A percentile compares a stretch with the other conserved stretches of the same genome.
phyloP scores from a whole-genome alignment of 805 yeast genomes.

The Saturnispora sanitii region DNA sequence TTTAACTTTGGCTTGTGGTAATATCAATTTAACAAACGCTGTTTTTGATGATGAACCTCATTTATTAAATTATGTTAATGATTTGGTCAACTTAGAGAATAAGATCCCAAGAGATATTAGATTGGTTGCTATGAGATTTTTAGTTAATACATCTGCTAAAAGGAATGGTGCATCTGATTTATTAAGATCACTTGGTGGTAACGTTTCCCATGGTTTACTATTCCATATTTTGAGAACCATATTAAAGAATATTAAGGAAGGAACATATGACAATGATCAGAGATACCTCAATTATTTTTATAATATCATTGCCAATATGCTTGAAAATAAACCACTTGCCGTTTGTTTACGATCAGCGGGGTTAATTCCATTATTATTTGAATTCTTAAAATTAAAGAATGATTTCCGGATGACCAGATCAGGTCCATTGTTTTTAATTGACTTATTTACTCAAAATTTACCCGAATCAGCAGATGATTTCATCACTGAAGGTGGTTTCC shows the following conservation, averaged over 20 bases:
- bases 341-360: constrained; percentile 67
- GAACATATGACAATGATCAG: constrained; percentile 20
- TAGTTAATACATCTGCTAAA: constrained; percentile 59
- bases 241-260: constrained; percentile 37
- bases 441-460: constrained; percentile 32
- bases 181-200: constrained; percentile 70
- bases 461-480: constrained; percentile 53
- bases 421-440: constrained; percentile 52
- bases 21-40: constrained; percentile 50
- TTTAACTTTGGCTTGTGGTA: constrained; percentile 53
- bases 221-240: constrained; percentile 63
- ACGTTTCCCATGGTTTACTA: constrained; percentile 74
- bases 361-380: constrained; percentile 52
- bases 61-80: constrained; percentile 58
- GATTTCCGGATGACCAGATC: constrained; percentile 48
- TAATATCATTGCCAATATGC: constrained; percentile 51
- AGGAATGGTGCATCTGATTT: constrained; percentile 69
- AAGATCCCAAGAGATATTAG: constrained; percentile 43
- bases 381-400: constrained; percentile 45
- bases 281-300: constrained; percentile 35
- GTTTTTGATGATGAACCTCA: constrained; percentile 68
- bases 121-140: constrained; percentile 51
- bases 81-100: constrained; percentile 59
- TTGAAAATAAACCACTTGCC: constrained; percentile 45
- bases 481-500: constrained; percentile 57